phyloP scores from a whole-genome alignment of 2,329 filamentous ascomycete species.

The Diaporthe capsici region DNA sequence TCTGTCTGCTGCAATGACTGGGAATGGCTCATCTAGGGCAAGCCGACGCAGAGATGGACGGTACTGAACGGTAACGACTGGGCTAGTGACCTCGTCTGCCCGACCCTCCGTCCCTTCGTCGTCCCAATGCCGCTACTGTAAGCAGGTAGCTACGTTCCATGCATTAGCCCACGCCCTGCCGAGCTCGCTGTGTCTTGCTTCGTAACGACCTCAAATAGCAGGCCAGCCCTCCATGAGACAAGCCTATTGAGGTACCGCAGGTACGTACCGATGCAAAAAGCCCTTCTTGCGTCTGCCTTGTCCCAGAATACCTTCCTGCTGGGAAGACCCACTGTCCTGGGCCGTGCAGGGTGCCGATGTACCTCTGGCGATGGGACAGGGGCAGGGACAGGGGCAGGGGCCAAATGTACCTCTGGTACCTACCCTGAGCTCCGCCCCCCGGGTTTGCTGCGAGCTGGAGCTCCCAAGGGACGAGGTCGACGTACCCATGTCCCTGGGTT shows the following conservation, averaged over 20 bases:
- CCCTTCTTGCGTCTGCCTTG: slow-evolving; percentile 28
- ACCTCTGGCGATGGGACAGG: background rate
- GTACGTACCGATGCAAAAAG: slow-evolving; percentile 30
- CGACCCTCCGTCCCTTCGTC: background rate
- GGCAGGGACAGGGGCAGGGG: background rate
- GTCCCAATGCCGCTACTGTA: slow-evolving; percentile 10
- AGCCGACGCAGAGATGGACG: background rate
- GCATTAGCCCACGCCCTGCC: slow-evolving; percentile 32
- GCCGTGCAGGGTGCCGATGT: slow-evolving; percentile 32
- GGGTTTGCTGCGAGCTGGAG: slow-evolving; percentile 13
- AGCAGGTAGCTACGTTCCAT: slow-evolving; percentile 40
- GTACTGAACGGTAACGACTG: background rate
- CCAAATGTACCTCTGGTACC: background rate
- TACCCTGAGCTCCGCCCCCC: slow-evolving; percentile 34
- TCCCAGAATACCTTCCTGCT: slow-evolving; percentile 22
- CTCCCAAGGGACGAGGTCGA: slow-evolving; percentile 13
- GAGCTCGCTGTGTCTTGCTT: slow-evolving; percentile 31
- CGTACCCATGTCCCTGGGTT: slow-evolving; percentile 12
- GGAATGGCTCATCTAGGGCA: slow-evolving; percentile 8
- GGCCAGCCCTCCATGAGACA: slow-evolving; percentile 21
- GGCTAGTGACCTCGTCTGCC: background rate
- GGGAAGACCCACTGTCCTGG: slow-evolving; percentile 33
- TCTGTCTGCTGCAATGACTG: background rate
- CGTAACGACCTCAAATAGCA: slow-evolving; percentile 35
- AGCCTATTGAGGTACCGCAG: background rate